Evolutionary conservation across 2,329 filamentous ascomycete genomes (phyloP).

Genomic region (Xylaria sp.): DNA sequence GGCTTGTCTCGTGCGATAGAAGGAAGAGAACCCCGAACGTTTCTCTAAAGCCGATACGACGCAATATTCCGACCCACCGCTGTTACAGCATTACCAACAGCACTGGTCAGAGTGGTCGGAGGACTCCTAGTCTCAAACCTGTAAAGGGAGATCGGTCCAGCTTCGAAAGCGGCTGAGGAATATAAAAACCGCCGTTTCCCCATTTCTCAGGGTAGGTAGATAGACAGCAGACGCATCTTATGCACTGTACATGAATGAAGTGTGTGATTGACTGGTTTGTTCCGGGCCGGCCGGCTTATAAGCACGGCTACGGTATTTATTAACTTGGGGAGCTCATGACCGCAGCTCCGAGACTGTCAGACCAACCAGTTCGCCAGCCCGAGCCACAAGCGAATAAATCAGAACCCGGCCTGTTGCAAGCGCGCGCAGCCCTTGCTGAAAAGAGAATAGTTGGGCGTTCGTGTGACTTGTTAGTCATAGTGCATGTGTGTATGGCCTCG

Average conservation of each 20-base stretch:
- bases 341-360: constrained; percentile 31
- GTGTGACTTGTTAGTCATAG: constrained; percentile 32
- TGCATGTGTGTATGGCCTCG: constrained; percentile 21
- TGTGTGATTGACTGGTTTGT: constrained; percentile 27
- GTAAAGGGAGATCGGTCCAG: background rate
- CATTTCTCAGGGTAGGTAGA: background rate
- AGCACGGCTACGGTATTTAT: constrained; percentile 30
- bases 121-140: background rate
- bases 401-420: constrained; percentile 21
- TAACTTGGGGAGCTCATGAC: constrained; percentile 30
- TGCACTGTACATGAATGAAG: constrained; percentile 8
- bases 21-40: background rate
- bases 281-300: constrained; percentile 29
- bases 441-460: constrained; percentile 28
- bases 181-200: background rate
- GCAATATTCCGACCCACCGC: constrained; percentile 2
- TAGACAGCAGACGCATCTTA: background rate
- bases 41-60: constrained; percentile 3
- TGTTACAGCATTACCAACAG: constrained; percentile 4
- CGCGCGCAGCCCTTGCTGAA: constrained; percentile 26
- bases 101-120: constrained; percentile 5
- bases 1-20: constrained; percentile 12
- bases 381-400: constrained; percentile 23
- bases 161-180: constrained; percentile 2
- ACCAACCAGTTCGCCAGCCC: constrained; percentile 23